Evolutionary conservation across 1,284 basidiomycete genomes (phyloP).

Genomic region (Bjerkandera adusta): DNA sequence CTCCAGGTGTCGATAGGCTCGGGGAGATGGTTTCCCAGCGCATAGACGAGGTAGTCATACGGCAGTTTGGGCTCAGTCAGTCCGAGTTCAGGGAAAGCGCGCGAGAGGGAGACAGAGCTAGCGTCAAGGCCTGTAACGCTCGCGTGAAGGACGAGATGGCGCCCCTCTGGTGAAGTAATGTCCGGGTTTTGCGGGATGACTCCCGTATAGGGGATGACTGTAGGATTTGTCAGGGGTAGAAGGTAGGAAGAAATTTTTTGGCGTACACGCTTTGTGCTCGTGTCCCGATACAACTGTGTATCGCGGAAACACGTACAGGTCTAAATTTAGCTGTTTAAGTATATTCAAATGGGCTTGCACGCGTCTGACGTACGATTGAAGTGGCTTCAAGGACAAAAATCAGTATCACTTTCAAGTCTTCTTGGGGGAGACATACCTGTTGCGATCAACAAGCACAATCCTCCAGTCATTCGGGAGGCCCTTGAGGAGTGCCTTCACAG

Average conservation of each 20-base stretch:
- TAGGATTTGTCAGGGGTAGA: background rate
- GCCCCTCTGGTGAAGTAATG: slow-evolving; percentile 1
- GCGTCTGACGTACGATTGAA: slow-evolving; percentile 7
- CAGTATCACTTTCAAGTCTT: slow-evolving; percentile 12
- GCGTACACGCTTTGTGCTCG: slow-evolving; percentile 58
- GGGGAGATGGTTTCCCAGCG: slow-evolving; percentile 55
- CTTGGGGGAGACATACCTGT: slow-evolving; percentile 30
- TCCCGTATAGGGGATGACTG: slow-evolving; percentile 59
- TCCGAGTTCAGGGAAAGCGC: slow-evolving; percentile 43
- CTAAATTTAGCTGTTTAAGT: background rate
- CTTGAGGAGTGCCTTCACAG: slow-evolving; percentile 54
- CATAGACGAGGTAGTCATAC: slow-evolving; percentile 60
- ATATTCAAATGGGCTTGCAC: too few species aligned
- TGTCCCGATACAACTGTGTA: slow-evolving; percentile 62
- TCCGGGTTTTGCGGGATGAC: too few species aligned
- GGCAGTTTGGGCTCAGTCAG: slow-evolving; percentile 26
- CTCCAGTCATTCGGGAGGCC: slow-evolving; percentile 58
- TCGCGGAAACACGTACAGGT: slow-evolving; percentile 63
- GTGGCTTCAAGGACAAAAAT: background rate
- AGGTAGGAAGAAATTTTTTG: background rate
- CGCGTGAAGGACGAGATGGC: slow-evolving; percentile 42
- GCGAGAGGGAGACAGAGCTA: slow-evolving; percentile 44
- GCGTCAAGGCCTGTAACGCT: slow-evolving; percentile 43
- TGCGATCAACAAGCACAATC: slow-evolving; percentile 67
- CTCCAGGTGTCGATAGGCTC: slow-evolving; percentile 54